Conservation (phyloP, 257 asterid species). For the Petrea volubilis region DNA sequence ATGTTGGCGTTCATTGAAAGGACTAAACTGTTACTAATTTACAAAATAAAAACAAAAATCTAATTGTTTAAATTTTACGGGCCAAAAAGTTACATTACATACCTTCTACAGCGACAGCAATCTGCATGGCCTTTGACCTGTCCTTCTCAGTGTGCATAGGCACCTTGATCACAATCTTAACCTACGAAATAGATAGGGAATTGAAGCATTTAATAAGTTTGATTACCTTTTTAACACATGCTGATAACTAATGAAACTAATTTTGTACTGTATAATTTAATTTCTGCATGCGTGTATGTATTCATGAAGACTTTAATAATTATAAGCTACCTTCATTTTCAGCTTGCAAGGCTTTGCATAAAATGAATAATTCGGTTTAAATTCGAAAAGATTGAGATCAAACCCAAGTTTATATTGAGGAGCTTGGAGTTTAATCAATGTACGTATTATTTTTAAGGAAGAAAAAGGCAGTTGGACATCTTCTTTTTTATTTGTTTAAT, state of each 20-base stretch:
- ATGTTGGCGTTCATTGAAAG: too few species aligned
- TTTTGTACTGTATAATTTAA: too few species aligned
- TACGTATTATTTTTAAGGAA: too few species aligned
- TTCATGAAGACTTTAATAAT: too few species aligned
- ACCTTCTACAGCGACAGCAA: conserved; percentile 22
- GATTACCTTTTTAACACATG: neutral
- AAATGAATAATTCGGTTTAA: neutral
- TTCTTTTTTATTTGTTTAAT: too few species aligned
- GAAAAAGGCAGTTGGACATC: too few species aligned
- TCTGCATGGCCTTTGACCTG: conserved; percentile 33
- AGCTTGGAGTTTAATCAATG: neutral
- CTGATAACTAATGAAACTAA: too few species aligned
- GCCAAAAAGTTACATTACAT: too few species aligned
- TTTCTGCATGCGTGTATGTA: too few species aligned
- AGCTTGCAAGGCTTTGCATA: neutral
- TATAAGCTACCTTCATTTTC: conserved; percentile 4
- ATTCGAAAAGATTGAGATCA: neutral
- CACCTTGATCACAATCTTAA: conserved; percentile 27
- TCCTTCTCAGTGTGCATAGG: conserved; percentile 20
- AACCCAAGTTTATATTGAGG: neutral
- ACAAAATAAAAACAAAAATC: too few species aligned
- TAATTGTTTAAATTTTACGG: too few species aligned
- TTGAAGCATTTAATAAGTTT: neutral
- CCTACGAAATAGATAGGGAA: neutral
- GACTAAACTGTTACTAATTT: too few species aligned